Percentiles rank a stretch among this genome's conserved stretches.
phyloP scores from a whole-genome alignment of 176 grass and related monocot genomes.

The Panicum miliaceum region DNA sequence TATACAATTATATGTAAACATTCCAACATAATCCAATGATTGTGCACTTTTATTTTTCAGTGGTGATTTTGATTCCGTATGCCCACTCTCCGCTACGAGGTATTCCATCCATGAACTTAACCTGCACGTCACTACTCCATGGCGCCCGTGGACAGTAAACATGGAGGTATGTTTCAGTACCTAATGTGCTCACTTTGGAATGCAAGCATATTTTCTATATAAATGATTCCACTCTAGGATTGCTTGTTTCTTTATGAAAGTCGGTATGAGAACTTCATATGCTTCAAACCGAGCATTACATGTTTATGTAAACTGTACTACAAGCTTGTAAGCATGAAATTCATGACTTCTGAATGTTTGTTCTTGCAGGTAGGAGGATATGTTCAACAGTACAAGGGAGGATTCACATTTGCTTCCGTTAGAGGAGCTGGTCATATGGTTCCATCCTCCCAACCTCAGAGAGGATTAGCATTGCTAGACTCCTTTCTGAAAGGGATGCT shows the following conservation, averaged over 20 bases:
- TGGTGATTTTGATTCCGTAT: conserved; percentile 53
- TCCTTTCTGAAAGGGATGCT: conserved; percentile 54
- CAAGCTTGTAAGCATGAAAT: background rate
- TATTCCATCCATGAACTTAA: conserved; percentile 41
- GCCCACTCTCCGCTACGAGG: conserved; percentile 50
- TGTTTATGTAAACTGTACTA: background rate
- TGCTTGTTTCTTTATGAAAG: background rate
- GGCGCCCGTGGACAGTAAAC: conserved; percentile 59
- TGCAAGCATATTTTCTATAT: background rate
- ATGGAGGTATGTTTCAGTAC: conserved; percentile 31
- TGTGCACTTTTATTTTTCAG: background rate
- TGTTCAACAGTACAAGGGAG: conserved; percentile 52
- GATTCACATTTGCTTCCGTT: conserved; percentile 55
- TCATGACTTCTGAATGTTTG: background rate
- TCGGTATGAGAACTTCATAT: no score
- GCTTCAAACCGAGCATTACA: no score
- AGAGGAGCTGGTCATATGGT: conserved; percentile 65
- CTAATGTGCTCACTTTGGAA: background rate
- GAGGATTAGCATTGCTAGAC: conserved; percentile 41
- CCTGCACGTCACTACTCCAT: conserved; percentile 44
- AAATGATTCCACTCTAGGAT: background rate
- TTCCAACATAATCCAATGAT: background rate
- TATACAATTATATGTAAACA: background rate
- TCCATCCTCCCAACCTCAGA: conserved; percentile 48
- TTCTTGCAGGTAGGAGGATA: conserved; percentile 45